phyloP scores from a whole-genome alignment of 257 asterid species.

The Pogostemon cablin region DNA sequence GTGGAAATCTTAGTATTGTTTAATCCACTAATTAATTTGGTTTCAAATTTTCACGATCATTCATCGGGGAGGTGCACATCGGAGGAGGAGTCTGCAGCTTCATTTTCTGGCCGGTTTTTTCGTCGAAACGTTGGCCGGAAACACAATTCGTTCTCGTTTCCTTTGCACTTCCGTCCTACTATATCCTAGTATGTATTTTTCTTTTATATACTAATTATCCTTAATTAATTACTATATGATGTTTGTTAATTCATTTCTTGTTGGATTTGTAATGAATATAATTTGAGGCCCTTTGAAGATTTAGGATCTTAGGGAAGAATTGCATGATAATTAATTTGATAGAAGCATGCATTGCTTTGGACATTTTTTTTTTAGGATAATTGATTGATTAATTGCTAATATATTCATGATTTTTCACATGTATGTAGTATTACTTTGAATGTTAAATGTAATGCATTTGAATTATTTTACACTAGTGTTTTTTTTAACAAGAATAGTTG shows the following conservation, averaged over 20 bases:
- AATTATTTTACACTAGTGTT: too few relatives aligned
- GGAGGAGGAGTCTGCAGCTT: conserved; percentile 32
- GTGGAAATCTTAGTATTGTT: background rate
- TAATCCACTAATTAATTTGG: conserved; percentile 11
- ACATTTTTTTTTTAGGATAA: too few relatives aligned
- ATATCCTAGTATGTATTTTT: conserved; percentile 6
- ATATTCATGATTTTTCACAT: too few relatives aligned
- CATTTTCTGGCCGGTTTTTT: conserved; percentile 35
- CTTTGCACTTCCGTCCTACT: conserved; percentile 7
- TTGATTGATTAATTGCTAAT: too few relatives aligned
- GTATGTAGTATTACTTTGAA: too few relatives aligned
- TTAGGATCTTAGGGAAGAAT: too few relatives aligned
- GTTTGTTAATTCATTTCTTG: background rate
- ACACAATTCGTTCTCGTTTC: conserved; percentile 28
- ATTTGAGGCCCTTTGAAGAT: too few relatives aligned
- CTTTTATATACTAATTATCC: background rate
- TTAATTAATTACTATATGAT: too few relatives aligned
- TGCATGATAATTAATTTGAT: too few relatives aligned
- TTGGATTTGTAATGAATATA: too few relatives aligned
- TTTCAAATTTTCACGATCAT: conserved; percentile 19
- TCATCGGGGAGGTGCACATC: conserved; percentile 23
- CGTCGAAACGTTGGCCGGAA: conserved; percentile 38
- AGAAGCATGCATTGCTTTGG: too few relatives aligned
- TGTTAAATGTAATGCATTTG: too few relatives aligned
- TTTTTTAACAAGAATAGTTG: background rate